A percentile compares a stretch with the other conserved stretches of the same genome.
Evolutionary conservation across 2,329 filamentous ascomycete species (phyloP).

Genomic region (Fusarium falciforme): DNA sequence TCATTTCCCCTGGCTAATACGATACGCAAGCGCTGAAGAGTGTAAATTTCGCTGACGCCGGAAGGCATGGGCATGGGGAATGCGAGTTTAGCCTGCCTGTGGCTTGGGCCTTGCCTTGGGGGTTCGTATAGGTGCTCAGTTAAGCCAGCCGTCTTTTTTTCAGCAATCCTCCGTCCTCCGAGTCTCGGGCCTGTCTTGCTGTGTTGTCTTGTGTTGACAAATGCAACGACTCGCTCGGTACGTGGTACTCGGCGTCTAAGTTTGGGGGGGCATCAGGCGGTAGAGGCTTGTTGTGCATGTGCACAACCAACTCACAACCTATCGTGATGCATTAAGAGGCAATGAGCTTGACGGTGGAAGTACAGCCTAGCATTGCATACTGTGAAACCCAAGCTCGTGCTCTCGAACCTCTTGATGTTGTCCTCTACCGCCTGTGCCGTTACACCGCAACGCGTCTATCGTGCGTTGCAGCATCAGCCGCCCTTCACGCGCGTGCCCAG

Average conservation of each 20-base stretch:
- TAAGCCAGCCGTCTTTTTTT: not conserved
- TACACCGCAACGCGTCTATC: slow-evolving; percentile 34
- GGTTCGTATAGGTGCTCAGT: not conserved
- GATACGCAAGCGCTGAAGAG: slow-evolving; percentile 2
- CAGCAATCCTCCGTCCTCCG: not conserved
- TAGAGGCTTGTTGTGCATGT: not conserved
- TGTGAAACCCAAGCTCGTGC: slow-evolving; percentile 13
- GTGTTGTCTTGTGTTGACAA: not conserved
- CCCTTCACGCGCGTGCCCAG: slow-evolving; percentile 32
- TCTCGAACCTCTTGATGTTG: slow-evolving; percentile 8
- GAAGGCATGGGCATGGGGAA: slow-evolving; percentile 1
- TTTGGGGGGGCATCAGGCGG: not conserved
- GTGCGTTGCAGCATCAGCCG: slow-evolving; percentile 21
- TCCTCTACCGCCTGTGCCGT: not conserved
- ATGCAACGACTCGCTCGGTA: not conserved
- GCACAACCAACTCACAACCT: not conserved
- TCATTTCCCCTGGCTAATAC: slow-evolving; percentile 12
- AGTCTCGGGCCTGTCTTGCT: not conserved
- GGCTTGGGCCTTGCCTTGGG: not conserved
- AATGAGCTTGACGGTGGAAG: not conserved
- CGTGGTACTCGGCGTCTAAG: slow-evolving; percentile 7
- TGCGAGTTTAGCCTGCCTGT: slow-evolving; percentile 13
- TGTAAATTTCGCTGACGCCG: not conserved
- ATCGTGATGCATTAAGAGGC: not conserved
- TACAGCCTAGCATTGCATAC: slow-evolving; percentile 14